Conservation (phyloP, 805 yeast species). For the Candida railenensis region DNA sequence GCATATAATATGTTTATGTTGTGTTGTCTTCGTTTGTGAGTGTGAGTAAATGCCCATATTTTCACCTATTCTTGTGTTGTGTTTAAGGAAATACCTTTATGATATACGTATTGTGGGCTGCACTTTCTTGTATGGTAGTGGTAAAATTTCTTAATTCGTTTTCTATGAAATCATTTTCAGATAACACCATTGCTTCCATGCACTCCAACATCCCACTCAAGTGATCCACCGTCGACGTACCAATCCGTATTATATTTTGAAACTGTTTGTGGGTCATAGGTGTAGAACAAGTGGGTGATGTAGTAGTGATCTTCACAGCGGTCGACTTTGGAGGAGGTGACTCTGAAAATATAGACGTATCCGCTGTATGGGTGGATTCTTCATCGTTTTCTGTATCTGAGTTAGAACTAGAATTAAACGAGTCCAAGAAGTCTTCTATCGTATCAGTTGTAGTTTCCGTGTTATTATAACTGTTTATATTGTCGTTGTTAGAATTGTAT, state of each 20-base stretch:
- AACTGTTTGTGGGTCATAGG: conserved; percentile 1
- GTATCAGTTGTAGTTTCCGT: not conserved
- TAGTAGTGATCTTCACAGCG: not conserved
- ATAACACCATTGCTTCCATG: conserved; percentile 23
- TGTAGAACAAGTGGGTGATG: not conserved
- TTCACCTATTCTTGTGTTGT: too few species aligned
- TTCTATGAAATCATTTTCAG: conserved; percentile 20
- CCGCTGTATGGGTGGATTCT: conserved; percentile 2
- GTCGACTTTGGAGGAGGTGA: conserved; percentile 1
- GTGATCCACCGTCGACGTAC: conserved; percentile 6
- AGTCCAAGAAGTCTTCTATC: not conserved
- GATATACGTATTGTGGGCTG: conserved; percentile 21
- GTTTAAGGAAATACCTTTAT: conserved; percentile 5
- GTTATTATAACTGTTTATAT: not conserved
- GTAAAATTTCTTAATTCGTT: conserved; percentile 13
- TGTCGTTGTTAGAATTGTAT: not conserved
- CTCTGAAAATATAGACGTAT: not conserved
- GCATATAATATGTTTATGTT: too few species aligned
- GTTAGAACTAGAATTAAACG: not conserved
- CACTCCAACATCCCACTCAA: conserved; percentile 23
- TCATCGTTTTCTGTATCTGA: conserved; percentile 2
- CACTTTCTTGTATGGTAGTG: conserved; percentile 14
- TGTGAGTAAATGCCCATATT: too few species aligned
- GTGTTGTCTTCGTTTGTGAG: not conserved
- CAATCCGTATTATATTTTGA: not conserved